Conservation (phyloP, 306 rosid genomes). For the Trifolium dubium region DNA sequence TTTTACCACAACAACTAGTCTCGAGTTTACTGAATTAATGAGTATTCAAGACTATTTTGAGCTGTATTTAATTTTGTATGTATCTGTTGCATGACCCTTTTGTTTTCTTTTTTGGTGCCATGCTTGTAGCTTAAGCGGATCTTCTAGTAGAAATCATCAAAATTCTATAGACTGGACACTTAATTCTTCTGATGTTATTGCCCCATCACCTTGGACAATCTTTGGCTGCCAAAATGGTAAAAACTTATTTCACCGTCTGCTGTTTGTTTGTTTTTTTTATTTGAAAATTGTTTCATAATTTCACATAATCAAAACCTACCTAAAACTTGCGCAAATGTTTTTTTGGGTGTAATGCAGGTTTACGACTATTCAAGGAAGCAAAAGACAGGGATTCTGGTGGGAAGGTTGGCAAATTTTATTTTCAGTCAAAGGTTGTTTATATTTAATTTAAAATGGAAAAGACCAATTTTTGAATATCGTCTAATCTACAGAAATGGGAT, state of each 20-base stretch:
- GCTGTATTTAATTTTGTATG: background rate
- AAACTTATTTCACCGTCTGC: constrained; percentile 32
- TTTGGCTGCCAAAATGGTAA: constrained; percentile 95
- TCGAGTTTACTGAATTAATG: background rate
- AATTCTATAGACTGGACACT: constrained; percentile 66
- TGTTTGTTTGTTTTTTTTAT: constrained; percentile 13
- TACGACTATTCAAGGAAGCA: constrained; percentile 88
- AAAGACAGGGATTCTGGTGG: constrained; percentile 75
- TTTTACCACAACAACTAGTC: constrained; percentile 12
- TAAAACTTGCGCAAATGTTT: constrained; percentile 29
- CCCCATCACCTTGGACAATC: constrained; percentile 95
- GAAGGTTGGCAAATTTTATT: constrained; percentile 55
- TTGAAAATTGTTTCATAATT: background rate
- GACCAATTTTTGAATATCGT: constrained; percentile 30
- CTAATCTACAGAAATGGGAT: constrained; percentile 76
- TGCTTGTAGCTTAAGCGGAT: constrained; percentile 65
- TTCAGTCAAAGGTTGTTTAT: constrained; percentile 35
- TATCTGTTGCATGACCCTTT: constrained; percentile 8
- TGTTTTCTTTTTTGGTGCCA: constrained; percentile 23
- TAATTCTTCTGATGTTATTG: constrained; percentile 80
- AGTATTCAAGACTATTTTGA: constrained; percentile 15
- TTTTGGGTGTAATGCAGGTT: constrained; percentile 58
- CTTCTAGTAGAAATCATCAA: constrained; percentile 50
- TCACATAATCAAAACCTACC: constrained; percentile 11
- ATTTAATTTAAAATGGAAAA: constrained; percentile 36